A percentile compares a stretch with the other conserved stretches of the same genome.
These are phyloP conservation scores for Schizochytrium sp. DNA, from an alignment of 108 stramenopile genomes.

Conservation along the genomic window DNA sequence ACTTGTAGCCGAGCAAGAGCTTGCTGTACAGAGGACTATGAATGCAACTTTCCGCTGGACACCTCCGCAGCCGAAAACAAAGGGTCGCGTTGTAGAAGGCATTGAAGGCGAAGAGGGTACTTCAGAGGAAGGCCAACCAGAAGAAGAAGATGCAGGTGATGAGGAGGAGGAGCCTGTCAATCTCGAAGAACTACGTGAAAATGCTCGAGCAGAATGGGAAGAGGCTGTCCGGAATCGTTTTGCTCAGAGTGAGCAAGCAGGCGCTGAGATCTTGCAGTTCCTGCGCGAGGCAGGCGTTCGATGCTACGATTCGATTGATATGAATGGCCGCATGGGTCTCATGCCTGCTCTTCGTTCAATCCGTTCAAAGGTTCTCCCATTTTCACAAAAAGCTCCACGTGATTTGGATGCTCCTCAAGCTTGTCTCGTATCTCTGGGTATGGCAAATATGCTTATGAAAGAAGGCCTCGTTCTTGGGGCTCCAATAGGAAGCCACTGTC, in stretches of 20 bases:
- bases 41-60: neutral
- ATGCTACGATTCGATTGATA: neutral
- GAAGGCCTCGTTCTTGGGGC: neutral
- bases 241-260: neutral
- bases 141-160: neutral
- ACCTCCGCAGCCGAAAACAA: neutral
- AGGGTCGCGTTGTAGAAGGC: neutral
- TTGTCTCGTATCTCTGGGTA: neutral
- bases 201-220: neutral
- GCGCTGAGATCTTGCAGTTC: neutral
- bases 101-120: neutral
- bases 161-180: neutral
- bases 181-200: neutral
- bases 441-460: neutral
- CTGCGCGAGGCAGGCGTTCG: neutral
- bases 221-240: neutral
- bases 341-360: neutral
- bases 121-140: too few relatives aligned
- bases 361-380: neutral
- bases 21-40: slow-evolving; percentile 16
- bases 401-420: neutral
- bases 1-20: neutral
- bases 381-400: neutral
- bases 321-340: neutral
- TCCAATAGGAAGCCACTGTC: neutral